Evolutionary conservation across 1,284 basidiomycete genomes (phyloP).

Genomic region (Xerocomus nothofagi): DNA sequence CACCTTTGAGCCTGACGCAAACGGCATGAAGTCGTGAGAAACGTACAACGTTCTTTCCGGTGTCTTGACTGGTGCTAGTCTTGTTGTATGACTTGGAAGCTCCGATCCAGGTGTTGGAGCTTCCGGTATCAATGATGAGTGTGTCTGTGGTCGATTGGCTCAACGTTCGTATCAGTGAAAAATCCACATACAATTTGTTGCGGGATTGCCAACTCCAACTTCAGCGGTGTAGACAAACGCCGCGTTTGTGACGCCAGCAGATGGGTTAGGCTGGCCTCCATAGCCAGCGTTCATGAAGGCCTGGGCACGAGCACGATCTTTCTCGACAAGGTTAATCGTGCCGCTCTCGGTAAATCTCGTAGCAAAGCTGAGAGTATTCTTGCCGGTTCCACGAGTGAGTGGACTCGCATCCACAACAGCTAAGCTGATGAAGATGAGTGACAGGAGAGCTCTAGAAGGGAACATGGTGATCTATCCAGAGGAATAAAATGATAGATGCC

Average conservation of each 20-base stretch:
- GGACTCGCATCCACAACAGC: conserved; percentile 5
- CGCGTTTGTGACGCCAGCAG: conserved; percentile 9
- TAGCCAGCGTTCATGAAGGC: conserved; percentile 7
- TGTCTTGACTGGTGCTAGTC: conserved; percentile 45
- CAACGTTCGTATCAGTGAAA: neutral
- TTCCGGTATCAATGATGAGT: conserved; percentile 33
- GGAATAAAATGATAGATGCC: too few relatives aligned
- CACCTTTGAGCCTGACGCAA: too few relatives aligned
- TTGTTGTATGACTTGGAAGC: conserved; percentile 38
- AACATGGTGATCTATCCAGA: too few relatives aligned
- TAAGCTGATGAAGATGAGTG: too few relatives aligned
- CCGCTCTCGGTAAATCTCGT: conserved; percentile 16
- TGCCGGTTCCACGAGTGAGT: conserved; percentile 8
- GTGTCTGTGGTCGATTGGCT: conserved; percentile 14
- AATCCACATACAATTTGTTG: conserved; percentile 39
- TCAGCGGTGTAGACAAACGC: conserved; percentile 37
- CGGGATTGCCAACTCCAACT: conserved; percentile 45
- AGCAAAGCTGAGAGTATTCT: conserved; percentile 15
- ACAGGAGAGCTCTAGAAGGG: too few relatives aligned
- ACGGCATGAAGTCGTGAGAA: neutral
- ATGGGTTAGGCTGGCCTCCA: too few relatives aligned
- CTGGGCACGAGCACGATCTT: conserved; percentile 18
- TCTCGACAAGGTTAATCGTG: conserved; percentile 14
- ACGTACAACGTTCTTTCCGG: conserved; percentile 41
- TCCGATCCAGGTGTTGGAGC: conserved; percentile 41